Conservation (phyloP, 192 early-diverging fungal genomes). For the Geosiphon pyriformis region DNA sequence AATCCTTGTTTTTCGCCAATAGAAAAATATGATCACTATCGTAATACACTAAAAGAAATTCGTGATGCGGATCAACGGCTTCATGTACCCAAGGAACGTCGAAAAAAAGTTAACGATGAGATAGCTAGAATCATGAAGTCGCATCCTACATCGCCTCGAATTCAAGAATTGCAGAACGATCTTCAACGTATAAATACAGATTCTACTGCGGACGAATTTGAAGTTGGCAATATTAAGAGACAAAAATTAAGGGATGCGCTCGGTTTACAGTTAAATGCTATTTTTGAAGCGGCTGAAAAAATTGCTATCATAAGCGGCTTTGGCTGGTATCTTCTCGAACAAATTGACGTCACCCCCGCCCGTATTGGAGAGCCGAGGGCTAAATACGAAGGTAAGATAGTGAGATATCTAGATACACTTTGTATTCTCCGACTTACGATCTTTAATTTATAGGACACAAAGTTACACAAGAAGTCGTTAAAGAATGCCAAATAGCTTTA, state of each 20-base stretch:
- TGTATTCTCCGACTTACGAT: neutral
- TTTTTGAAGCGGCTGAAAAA: constrained; percentile 36
- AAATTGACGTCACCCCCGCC: neutral
- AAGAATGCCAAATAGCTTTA: constrained; percentile 23
- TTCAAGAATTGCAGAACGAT: constrained; percentile 30
- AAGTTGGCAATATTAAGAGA: constrained; percentile 35
- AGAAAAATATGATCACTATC: constrained; percentile 25
- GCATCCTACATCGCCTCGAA: constrained; percentile 23
- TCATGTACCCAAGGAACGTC: constrained; percentile 6
- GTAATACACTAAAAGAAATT: constrained; percentile 24
- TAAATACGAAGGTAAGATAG: constrained; percentile 4
- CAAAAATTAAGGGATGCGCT: constrained; percentile 32
- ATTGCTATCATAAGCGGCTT: constrained; percentile 38
- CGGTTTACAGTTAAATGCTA: constrained; percentile 32
- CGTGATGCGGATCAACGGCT: constrained; percentile 14
- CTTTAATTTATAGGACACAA: neutral
- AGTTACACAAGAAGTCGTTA: constrained; percentile 1
- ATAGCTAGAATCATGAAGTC: constrained; percentile 10
- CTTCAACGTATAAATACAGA: constrained; percentile 32
- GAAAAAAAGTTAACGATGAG: constrained; percentile 23
- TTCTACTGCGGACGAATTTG: constrained; percentile 25
- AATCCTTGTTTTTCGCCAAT: neutral
- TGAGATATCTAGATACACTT: neutral
- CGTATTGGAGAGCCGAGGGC: neutral
- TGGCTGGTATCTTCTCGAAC: constrained; percentile 23